Evolutionary conservation across 768 basidiomycete species (phyloP).

Genomic region (Tephrocybe sp.): DNA sequence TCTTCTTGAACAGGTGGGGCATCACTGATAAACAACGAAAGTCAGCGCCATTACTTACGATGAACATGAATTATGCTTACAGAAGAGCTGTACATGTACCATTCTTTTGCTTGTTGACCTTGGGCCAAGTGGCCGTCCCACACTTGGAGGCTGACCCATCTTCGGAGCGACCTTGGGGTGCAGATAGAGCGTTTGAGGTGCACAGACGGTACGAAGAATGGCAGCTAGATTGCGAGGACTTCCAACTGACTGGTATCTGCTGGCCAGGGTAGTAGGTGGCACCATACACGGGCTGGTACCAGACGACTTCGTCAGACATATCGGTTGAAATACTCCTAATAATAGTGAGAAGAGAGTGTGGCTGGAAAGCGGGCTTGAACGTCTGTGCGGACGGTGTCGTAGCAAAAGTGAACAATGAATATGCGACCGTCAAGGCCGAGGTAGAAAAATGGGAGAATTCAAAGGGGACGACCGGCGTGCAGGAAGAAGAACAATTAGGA

Average conservation of each 20-base stretch:
- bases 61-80: constrained; percentile 16
- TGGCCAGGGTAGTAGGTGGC: constrained; percentile 18
- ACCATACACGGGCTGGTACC: constrained; percentile 9
- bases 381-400: not conserved
- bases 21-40: constrained; percentile 2
- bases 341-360: not conserved
- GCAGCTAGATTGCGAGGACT: constrained; percentile 8
- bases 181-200: constrained; percentile 1
- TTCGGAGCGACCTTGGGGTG: constrained; percentile 1
- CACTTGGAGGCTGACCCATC: constrained; percentile 14
- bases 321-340: not conserved
- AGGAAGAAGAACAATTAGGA: constrained; percentile 14
- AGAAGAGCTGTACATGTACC: constrained; percentile 23
- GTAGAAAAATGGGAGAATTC: not conserved
- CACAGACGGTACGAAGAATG: constrained; percentile 22
- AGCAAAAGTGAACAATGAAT: not conserved
- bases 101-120: constrained; percentile 16
- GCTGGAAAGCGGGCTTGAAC: not conserved
- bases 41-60: not conserved
- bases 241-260: constrained; percentile 20
- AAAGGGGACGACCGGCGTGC: constrained; percentile 19
- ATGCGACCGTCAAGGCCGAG: constrained; percentile 10
- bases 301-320: constrained; percentile 12
- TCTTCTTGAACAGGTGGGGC: constrained; percentile 1
- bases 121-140: constrained; percentile 22